These are phyloP conservation scores for Arbutus unedo DNA, from an alignment of 148 eudicot genomes.

Conservation along the genomic window DNA sequence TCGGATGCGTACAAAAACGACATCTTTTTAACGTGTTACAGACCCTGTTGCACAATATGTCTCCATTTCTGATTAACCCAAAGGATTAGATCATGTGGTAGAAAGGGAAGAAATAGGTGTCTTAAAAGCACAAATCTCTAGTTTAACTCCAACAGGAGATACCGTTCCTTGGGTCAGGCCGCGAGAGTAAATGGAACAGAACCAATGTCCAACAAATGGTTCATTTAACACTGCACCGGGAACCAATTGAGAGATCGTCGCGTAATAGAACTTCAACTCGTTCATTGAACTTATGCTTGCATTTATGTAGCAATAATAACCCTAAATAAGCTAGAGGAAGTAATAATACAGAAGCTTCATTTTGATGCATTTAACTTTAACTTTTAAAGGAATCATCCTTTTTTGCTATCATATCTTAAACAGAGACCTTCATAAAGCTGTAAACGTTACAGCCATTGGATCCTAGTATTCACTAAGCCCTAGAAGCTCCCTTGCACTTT, in stretches of 20 bases:
- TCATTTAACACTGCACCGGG: no score
- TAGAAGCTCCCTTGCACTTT: neutral
- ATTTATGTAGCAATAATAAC: neutral
- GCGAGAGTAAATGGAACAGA: neutral
- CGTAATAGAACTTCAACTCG: no score
- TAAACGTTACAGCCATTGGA: neutral
- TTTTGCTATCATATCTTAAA: neutral
- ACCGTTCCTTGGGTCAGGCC: no score
- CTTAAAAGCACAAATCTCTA: no score
- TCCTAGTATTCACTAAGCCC: neutral
- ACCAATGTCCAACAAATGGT: neutral
- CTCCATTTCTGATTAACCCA: no score
- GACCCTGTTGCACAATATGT: no score
- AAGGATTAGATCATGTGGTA: no score
- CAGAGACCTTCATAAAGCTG: neutral
- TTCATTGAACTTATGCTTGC: neutral
- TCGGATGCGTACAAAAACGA: no score
- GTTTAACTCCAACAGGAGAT: no score
- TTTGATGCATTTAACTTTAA: neutral
- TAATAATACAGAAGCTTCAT: neutral
- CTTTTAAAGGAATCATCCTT: neutral
- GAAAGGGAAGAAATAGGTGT: no score
- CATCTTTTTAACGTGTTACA: no score
- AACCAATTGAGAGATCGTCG: no score
- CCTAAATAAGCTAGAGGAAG: neutral